Evolutionary conservation across 495 filamentous ascomycete species (phyloP), one percentile per base, ranked within the genome.

Genomic region (Podospora appendiculata): DNA sequence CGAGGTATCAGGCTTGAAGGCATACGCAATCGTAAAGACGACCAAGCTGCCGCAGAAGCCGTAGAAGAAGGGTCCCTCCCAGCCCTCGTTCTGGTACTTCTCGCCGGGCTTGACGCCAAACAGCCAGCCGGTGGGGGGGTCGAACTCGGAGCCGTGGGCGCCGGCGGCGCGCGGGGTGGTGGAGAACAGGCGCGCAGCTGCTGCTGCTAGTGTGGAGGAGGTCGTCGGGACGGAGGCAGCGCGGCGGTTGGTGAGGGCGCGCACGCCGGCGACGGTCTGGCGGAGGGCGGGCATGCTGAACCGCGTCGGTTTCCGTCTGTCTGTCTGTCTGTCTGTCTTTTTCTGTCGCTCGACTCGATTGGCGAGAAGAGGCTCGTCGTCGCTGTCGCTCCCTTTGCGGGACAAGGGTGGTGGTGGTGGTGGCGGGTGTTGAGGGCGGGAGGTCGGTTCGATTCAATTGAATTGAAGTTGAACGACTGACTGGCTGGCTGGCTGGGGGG

Each of bases 1-100:
- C 93, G 88, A 94, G 47, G 91, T 97, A 78, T 98, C 93, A 19
- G 93, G 93, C 82, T 98, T 98, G 65, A 89, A 97, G 47, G 88
- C 87, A 78, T 96, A 95, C 58, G 83, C 90, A 35, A 97, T 78
- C 50, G 79, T 81, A 35, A 83, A 85, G 41, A 89, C 73, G 12
- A 77, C 68, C 51, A 96, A 66, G 60, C 84, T 86, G n/a, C 90
- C 93, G 70, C 82, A 88, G 67, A 95, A 95, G 16, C 92, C 90
- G 68, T 85, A 96, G 68, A 87, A 82, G 77, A 84, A 93, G 32
- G 92, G 71, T 18, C 70, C 78, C 81, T 98, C 93, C 93, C 93
- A 98, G 45, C 90, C 92, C 70, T 98, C 93, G 70, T 89, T 90
- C 79, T 88, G 79, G 69, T 89, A 87, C 70, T 96, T 94, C 83